Conservation (phyloP, 2,329 filamentous ascomycete species). For the Thelonectria discophora region DNA sequence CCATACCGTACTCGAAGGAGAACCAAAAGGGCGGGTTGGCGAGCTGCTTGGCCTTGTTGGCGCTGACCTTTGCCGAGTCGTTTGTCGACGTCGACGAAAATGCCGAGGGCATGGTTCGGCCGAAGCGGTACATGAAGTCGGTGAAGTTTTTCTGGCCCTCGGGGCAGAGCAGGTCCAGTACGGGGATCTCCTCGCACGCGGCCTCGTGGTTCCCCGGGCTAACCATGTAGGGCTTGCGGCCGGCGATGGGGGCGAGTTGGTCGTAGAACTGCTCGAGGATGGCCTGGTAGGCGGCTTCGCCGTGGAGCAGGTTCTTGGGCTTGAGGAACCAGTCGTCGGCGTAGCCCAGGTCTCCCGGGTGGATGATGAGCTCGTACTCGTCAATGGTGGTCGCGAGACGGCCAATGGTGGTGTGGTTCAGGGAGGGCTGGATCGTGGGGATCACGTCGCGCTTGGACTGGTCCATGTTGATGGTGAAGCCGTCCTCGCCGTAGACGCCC, state of each 20-base stretch:
- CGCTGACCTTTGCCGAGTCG: slow-evolving; percentile 46
- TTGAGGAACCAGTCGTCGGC: slow-evolving; percentile 65
- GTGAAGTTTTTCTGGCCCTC: slow-evolving; percentile 68
- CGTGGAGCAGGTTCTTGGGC: slow-evolving; percentile 55
- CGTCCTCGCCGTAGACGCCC: slow-evolving; percentile 24
- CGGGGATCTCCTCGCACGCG: slow-evolving; percentile 55
- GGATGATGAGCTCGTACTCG: slow-evolving; percentile 63
- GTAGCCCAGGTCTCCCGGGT: slow-evolving; percentile 65
- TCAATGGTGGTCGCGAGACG: slow-evolving; percentile 59
- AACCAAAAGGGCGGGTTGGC: slow-evolving; percentile 38
- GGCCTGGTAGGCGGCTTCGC: slow-evolving; percentile 60
- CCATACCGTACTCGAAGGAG: slow-evolving; percentile 41
- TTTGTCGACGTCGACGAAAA: not conserved
- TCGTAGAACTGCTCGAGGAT: slow-evolving; percentile 64
- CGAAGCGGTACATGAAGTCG: slow-evolving; percentile 64
- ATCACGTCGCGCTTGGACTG: slow-evolving; percentile 53
- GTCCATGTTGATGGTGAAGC: slow-evolving; percentile 22
- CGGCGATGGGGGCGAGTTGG: slow-evolving; percentile 52
- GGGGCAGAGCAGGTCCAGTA: slow-evolving; percentile 52
- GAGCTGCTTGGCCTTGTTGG: slow-evolving; percentile 29
- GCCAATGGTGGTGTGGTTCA: slow-evolving; percentile 59
- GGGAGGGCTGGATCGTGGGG: not conserved
- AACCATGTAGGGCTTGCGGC: slow-evolving; percentile 58
- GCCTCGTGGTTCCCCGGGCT: slow-evolving; percentile 65
- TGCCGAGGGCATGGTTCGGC: slow-evolving; percentile 53